These are phyloP conservation scores for Acaromyces ingoldii DNA, from an alignment of 1,284 basidiomycete species.

Conservation along the genomic window DNA sequence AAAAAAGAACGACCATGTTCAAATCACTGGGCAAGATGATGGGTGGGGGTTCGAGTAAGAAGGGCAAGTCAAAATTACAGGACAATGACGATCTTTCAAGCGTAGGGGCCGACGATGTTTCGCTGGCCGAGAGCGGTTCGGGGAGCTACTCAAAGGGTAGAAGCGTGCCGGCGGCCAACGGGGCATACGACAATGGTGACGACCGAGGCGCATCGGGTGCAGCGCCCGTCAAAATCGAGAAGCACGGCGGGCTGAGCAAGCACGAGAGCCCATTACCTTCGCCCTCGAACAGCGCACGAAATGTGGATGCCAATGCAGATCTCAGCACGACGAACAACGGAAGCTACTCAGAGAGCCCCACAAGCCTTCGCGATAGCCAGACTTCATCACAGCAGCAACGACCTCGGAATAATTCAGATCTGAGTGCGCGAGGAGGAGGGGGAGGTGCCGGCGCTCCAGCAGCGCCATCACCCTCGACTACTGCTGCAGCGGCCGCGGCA, in stretches of 20 bases:
- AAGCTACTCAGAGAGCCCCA: constrained; percentile 2
- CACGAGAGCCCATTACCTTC: constrained; percentile 42
- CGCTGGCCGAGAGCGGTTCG: no score
- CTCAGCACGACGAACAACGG: constrained; percentile 4
- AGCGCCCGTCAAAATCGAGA: constrained; percentile 38
- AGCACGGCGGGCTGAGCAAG: constrained; percentile 38
- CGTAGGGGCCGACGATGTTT: constrained; percentile 21
- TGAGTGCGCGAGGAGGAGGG: background rate
- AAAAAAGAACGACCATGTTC: no score
- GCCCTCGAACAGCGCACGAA: constrained; percentile 32
- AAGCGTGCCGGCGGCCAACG: background rate
- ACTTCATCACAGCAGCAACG: no score
- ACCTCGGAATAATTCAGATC: background rate
- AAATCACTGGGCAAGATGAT: constrained; percentile 47
- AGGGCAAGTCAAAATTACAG: constrained; percentile 36
- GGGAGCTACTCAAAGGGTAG: background rate
- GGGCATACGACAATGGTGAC: background rate
- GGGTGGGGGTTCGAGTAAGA: constrained; percentile 43
- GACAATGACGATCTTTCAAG: constrained; percentile 22
- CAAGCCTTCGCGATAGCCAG: background rate
- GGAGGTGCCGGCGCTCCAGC: background rate
- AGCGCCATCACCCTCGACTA: background rate
- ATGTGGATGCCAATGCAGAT: constrained; percentile 8
- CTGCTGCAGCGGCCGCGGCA: constrained; percentile 5
- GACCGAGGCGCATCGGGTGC: no score